Evolutionary conservation across 495 filamentous ascomycete genomes (phyloP).

Genomic region (Penicillium alfredii): DNA sequence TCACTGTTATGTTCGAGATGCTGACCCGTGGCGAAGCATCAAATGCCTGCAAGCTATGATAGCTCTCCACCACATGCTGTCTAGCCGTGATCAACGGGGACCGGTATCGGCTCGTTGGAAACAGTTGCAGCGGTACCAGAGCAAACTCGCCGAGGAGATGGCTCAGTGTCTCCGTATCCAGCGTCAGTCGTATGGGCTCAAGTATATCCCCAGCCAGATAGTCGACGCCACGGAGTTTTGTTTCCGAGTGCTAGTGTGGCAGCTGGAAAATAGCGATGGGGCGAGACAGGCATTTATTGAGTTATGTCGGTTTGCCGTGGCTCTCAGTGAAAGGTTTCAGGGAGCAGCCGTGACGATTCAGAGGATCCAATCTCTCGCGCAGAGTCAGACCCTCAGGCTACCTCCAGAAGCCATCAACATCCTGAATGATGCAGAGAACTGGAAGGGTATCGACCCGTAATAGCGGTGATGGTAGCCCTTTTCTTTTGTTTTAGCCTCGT

Average conservation of each 20-base stretch:
- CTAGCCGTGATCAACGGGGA: constrained; percentile 14
- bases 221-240: constrained; percentile 26
- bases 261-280: constrained; percentile 19
- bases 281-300: constrained; percentile 27
- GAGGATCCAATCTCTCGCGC: constrained; percentile 17
- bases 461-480: no score
- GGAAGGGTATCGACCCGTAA: constrained; percentile 1
- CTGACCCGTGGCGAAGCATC: constrained; percentile 20
- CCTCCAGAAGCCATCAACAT: constrained; percentile 22
- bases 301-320: constrained; percentile 26
- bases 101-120: constrained; percentile 7
- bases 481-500: no score
- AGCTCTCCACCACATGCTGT: constrained; percentile 19
- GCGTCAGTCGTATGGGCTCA: constrained; percentile 28
- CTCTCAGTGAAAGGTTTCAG: constrained; percentile 25
- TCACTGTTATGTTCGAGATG: neutral
- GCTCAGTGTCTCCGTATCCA: constrained; percentile 28
- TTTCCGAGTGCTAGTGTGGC: constrained; percentile 21
- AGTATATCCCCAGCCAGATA: constrained; percentile 30
- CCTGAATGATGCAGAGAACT: constrained; percentile 12
- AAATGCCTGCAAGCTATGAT: constrained; percentile 26
- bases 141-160: constrained; percentile 25
- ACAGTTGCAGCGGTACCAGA: constrained; percentile 15
- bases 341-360: constrained; percentile 23
- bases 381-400: no score